phyloP scores from a whole-genome alignment of 2,329 filamentous ascomycete genomes.

The Scytalidium sp. region DNA sequence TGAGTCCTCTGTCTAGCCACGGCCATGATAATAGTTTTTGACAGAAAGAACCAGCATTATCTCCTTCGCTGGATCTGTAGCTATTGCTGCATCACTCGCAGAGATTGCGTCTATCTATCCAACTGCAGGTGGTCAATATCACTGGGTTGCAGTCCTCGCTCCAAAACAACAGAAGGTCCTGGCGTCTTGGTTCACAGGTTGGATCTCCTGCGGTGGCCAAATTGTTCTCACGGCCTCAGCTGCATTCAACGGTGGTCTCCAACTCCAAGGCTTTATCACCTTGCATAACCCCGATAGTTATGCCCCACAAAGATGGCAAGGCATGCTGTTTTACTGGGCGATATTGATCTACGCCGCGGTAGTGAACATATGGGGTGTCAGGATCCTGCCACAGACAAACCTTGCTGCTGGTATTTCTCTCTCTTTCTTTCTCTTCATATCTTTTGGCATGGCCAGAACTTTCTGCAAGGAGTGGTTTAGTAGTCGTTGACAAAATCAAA shows the following conservation, averaged over 20 bases:
- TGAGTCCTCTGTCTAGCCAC: slow-evolving; percentile 17
- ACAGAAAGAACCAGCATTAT: slow-evolving; percentile 30
- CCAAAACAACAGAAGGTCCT: slow-evolving; percentile 33
- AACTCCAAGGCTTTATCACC: slow-evolving; percentile 40
- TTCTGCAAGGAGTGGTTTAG: no score
- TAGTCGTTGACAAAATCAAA: not conserved
- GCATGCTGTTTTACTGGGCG: slow-evolving; percentile 45
- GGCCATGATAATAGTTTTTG: not conserved
- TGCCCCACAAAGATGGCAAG: slow-evolving; percentile 38
- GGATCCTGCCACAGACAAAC: slow-evolving; percentile 35
- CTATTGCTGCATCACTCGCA: slow-evolving; percentile 35
- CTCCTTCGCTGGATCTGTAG: slow-evolving; percentile 36
- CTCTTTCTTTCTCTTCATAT: not conserved
- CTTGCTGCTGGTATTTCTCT: slow-evolving; percentile 26
- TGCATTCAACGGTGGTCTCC: slow-evolving; percentile 42
- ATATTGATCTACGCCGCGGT: slow-evolving; percentile 33
- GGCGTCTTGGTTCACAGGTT: slow-evolving; percentile 39
- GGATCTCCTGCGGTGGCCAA: slow-evolving; percentile 45
- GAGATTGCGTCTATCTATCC: slow-evolving; percentile 40
- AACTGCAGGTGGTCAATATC: slow-evolving; percentile 52
- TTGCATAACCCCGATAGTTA: slow-evolving; percentile 38
- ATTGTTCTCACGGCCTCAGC: slow-evolving; percentile 44
- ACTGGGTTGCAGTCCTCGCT: slow-evolving; percentile 55
- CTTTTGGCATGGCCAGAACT: not conserved
- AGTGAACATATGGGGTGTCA: slow-evolving; percentile 40